Conservation (phyloP, 441 rosid genomes). For the California macrophylla region DNA sequence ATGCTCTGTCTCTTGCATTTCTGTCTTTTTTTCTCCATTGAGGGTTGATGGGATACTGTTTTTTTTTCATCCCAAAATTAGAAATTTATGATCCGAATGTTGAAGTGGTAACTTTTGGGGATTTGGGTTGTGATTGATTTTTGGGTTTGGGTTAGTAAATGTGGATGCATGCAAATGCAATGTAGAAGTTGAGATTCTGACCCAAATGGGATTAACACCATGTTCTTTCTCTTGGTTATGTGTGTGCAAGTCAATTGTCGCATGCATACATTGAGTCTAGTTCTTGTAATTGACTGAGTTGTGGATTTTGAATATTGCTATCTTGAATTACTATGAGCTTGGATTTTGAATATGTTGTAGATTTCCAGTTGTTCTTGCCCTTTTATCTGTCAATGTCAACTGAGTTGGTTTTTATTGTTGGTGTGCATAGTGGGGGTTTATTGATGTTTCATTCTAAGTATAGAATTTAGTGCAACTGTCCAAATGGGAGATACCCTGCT, state of each 20-base stretch:
- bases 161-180: neutral
- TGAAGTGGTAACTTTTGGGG: neutral
- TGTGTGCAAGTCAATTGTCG: neutral
- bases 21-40: neutral
- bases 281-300: too few species aligned
- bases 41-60: neutral
- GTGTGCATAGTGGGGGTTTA: too few species aligned
- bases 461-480: neutral
- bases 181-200: too few species aligned
- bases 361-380: too few species aligned
- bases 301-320: too few species aligned
- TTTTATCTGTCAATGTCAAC: too few species aligned
- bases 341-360: too few species aligned
- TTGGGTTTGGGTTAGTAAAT: neutral
- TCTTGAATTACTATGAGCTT: too few species aligned
- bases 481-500: neutral
- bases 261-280: too few species aligned
- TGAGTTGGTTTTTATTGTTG: too few species aligned
- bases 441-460: neutral
- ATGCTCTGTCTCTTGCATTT: neutral
- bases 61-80: neutral
- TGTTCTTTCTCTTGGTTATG: neutral
- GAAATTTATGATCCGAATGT: neutral
- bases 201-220: neutral
- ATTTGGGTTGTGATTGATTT: neutral